Conservation (phyloP, 73 alveolate species). For the Urostyla sp. region DNA sequence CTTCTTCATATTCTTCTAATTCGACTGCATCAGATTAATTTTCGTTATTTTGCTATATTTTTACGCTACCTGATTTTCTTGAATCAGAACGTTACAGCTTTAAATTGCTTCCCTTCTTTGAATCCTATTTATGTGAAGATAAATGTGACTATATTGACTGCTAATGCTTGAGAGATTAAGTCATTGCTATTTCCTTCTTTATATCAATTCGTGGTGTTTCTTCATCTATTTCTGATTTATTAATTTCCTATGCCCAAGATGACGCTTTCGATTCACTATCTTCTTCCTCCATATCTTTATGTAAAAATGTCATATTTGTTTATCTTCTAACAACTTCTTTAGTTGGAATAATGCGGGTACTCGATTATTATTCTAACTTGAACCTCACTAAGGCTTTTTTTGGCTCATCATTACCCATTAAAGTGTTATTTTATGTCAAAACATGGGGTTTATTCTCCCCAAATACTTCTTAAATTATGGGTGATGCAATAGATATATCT, state of each 20-base stretch:
- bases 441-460: too few species aligned
- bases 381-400: background rate
- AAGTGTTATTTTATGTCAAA: background rate
- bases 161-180: background rate
- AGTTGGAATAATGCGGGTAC: too few species aligned
- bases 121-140: constrained; percentile 7
- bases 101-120: background rate
- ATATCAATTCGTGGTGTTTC: constrained; percentile 54
- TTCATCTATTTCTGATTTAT: background rate
- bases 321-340: too few species aligned
- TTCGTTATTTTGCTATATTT: background rate
- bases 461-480: constrained; percentile 26
- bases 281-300: background rate
- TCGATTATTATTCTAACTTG: background rate
- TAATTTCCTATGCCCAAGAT: background rate
- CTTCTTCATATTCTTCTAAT: constrained; percentile 35
- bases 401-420: background rate
- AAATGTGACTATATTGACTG: background rate
- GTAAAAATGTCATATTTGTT: background rate
- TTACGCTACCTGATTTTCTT: background rate
- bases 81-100: background rate
- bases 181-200: constrained; percentile 39
- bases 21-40: constrained; percentile 18
- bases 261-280: background rate
- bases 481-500: constrained; percentile 6